Conservation (phyloP, 257 asterid genomes). For the Eucommia ulmoides region DNA sequence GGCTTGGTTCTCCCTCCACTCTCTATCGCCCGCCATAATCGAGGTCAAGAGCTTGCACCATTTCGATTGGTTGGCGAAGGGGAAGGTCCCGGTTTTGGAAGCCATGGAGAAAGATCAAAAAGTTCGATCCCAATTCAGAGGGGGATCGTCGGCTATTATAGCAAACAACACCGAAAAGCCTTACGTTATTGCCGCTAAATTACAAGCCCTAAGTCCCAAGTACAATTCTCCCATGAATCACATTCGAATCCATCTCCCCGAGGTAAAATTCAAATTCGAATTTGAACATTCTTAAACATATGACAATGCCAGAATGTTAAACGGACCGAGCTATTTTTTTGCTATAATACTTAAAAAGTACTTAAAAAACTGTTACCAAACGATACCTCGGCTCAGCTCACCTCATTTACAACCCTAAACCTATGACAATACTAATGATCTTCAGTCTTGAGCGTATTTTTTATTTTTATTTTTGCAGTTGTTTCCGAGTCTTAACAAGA, state of each 20-base stretch:
- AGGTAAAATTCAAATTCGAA: constrained; percentile 34
- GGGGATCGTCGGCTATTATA: constrained; percentile 88
- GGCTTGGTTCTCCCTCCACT: constrained; percentile 92
- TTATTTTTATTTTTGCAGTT: constrained; percentile 51
- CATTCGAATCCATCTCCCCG: constrained; percentile 87
- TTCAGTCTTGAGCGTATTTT: no score
- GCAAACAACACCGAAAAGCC: constrained; percentile 78
- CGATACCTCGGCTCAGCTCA: no score
- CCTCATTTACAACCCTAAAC: no score
- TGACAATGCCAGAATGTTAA: no score
- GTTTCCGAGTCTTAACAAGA: constrained; percentile 71
- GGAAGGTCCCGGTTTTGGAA: constrained; percentile 84
- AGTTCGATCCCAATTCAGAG: constrained; percentile 68
- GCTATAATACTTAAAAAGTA: no score
- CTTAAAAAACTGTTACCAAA: no score
- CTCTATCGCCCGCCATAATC: constrained; percentile 57
- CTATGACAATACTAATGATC: no score
- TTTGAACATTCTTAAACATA: no score
- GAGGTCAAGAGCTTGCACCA: constrained; percentile 91
- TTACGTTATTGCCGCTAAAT: constrained; percentile 66
- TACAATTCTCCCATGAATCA: constrained; percentile 88
- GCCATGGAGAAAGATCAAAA: constrained; percentile 96
- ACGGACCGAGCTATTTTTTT: no score
- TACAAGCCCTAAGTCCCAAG: constrained; percentile 95
- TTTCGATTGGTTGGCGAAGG: constrained; percentile 90